Conservation (phyloP, 208 protist species). For the Trichomonas vaginalis region DNA sequence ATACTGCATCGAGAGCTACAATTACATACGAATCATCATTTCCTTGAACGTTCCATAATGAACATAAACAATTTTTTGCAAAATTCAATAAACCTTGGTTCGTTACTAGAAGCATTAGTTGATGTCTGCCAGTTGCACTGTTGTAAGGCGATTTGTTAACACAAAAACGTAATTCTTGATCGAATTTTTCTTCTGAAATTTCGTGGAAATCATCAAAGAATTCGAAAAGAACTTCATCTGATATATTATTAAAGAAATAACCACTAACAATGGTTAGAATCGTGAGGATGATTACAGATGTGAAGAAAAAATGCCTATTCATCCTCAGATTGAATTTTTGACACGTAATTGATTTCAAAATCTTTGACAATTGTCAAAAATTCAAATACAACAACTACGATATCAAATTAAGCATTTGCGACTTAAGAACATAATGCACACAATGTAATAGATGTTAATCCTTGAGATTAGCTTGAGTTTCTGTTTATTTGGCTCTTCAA, state of each 20-base stretch:
- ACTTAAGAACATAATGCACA: no score
- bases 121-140: neutral
- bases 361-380: no score
- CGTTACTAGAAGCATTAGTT: neutral
- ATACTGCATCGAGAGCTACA: neutral
- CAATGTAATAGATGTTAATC: no score
- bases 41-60: neutral
- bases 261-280: neutral
- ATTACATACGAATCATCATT: neutral
- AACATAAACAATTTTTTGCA: neutral
- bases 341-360: no score
- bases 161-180: neutral
- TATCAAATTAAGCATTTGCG: no score
- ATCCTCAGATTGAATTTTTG: no score
- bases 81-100: neutral
- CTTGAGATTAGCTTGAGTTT: no score
- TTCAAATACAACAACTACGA: no score
- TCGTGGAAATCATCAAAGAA: neutral
- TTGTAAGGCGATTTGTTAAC: neutral
- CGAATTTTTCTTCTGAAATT: neutral
- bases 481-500: no score
- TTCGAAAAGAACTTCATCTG: neutral
- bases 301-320: neutral
- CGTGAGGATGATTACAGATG: neutral
- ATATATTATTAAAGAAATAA: neutral